Evolutionary conservation across 2,329 filamentous ascomycete species (phyloP), one percentile per base, ranked within the genome.

Genomic region (Alternaria conjuncta): DNA sequence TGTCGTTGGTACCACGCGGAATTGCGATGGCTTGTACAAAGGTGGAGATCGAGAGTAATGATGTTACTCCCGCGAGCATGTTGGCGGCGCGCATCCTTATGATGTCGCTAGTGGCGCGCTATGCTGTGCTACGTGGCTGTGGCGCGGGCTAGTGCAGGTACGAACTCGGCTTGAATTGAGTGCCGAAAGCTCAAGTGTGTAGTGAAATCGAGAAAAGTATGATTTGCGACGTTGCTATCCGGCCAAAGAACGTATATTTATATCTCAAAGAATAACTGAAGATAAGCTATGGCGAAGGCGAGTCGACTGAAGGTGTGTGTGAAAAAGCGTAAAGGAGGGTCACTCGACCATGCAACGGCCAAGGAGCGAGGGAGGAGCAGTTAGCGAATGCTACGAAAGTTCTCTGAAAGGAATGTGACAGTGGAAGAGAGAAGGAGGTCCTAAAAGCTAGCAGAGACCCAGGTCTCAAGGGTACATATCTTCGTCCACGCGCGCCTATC

Each of bases 371-470:
- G 43, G 63, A 63, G 54, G 56, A 60, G 56, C 54, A 55, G 60
- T 63, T 55, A 61, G 54, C 58, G 61, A 66, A 77, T 76, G 74
- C 69, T 72, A 74, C 71, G 60, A 67, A 60, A 61, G 28, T 46
- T 62, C 65, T 57, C 23, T 51, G 53, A 60, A 73, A 65, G 69
- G 64, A 69, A 74, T 72, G 74, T 71, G 71, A 74, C 73, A 71
- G 54, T 63, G 61, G 60, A 32, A 47, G 62, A 36, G 58, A 64
- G 64, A 65, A 66, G 44, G 46, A 59, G 56, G 63, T 47, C 54
- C 55, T 57, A 62, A 56, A 26, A 66, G 23, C 56, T 55, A 58
- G 63, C 45, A 63, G 32, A 46, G 26, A 36, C 51, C 32, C 13
- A 55, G 56, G 56, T 26, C 59, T 28, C 60, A 51, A 63, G 56